Conservation (phyloP, 2,329 filamentous ascomycete genomes). For the Cytospora paraplurivora region DNA sequence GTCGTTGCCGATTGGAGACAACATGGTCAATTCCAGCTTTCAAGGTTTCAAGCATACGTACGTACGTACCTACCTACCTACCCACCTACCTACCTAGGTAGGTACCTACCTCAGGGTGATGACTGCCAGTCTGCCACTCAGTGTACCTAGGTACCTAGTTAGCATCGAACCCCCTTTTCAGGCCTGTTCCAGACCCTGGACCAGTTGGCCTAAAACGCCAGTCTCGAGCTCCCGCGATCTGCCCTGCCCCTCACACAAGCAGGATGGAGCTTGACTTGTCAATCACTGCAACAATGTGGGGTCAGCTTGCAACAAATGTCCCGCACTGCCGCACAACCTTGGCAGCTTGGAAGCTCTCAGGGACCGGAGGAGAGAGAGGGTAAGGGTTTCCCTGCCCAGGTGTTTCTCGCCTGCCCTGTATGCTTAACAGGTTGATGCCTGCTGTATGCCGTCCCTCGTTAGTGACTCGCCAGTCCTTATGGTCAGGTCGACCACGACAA, state of each 20-base stretch:
- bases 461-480: not conserved
- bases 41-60: too few species aligned
- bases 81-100: too few species aligned
- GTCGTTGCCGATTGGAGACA: not conserved
- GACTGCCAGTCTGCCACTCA: too few species aligned
- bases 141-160: too few species aligned
- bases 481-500: too few species aligned
- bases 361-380: too few species aligned
- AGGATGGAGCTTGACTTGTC: conserved; percentile 1
- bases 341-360: not conserved
- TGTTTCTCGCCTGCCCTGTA: too few species aligned
- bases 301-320: not conserved
- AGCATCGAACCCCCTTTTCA: not conserved
- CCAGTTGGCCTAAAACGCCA: too few species aligned
- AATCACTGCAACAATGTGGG: not conserved
- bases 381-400: not conserved
- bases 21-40: not conserved
- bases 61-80: too few species aligned
- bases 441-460: not conserved
- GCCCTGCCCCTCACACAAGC: not conserved
- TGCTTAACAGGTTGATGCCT: not conserved
- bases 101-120: too few species aligned
- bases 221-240: too few species aligned
- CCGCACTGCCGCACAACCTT: not conserved
- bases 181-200: not conserved